These are phyloP conservation scores for Aspergillus leporis DNA, from an alignment of 495 filamentous ascomycete species.

Conservation along the genomic window DNA sequence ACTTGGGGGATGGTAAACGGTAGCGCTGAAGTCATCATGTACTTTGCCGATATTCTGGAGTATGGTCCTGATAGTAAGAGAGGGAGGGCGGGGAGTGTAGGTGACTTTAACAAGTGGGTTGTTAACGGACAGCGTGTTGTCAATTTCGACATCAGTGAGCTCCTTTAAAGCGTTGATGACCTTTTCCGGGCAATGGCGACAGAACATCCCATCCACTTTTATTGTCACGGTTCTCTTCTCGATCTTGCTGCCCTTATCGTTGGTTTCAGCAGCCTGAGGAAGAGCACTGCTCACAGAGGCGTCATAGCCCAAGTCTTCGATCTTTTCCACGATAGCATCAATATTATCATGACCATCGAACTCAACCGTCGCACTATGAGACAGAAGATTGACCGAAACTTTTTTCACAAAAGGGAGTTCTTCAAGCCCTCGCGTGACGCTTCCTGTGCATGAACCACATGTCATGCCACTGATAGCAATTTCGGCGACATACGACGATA, in stretches of 20 bases:
- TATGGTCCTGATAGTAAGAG: conserved; percentile 76
- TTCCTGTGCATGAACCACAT: conserved; percentile 71
- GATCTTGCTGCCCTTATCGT: neutral
- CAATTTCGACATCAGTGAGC: conserved; percentile 52
- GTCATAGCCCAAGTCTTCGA: conserved; percentile 83
- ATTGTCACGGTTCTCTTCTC: conserved; percentile 62
- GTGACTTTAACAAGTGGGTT: conserved; percentile 69
- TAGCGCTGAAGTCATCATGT: conserved; percentile 63
- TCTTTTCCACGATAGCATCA: conserved; percentile 61
- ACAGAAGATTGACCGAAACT: conserved; percentile 68
- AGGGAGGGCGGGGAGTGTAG: conserved; percentile 68
- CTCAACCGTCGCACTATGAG: conserved; percentile 68
- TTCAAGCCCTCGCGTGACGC: conserved; percentile 63
- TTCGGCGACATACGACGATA: conserved; percentile 48
- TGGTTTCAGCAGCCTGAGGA: conserved; percentile 18
- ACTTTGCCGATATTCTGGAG: conserved; percentile 62
- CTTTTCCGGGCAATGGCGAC: conserved; percentile 73
- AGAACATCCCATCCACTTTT: conserved; percentile 81
- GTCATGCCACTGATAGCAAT: conserved; percentile 83
- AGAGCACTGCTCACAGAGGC: conserved; percentile 53
- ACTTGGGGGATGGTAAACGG: conserved; percentile 76
- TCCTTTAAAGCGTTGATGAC: conserved; percentile 54
- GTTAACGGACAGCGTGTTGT: conserved; percentile 47
- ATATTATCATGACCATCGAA: conserved; percentile 56
- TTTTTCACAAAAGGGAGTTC: conserved; percentile 62